Percentiles rank a stretch among this genome's conserved stretches.
phyloP scores from a whole-genome alignment of 495 filamentous ascomycete genomes.

The Sordaria brevicollis region DNA sequence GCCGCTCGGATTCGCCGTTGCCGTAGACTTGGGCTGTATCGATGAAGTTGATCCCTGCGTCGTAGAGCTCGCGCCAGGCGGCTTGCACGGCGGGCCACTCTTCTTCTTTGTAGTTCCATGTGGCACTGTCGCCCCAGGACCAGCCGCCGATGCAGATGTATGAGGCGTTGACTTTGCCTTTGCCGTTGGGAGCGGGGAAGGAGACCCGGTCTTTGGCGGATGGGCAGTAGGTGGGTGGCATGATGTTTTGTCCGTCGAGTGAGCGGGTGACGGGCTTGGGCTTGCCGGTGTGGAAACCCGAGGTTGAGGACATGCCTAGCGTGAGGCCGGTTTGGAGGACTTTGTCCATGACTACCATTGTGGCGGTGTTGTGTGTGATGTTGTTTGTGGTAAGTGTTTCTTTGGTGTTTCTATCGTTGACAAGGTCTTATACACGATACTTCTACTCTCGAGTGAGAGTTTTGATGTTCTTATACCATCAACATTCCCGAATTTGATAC shows the following conservation, averaged over 20 bases:
- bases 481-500: neutral
- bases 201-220: slow-evolving; percentile 1
- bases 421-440: neutral
- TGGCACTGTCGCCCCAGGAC: slow-evolving; percentile 35
- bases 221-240: neutral
- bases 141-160: slow-evolving; percentile 29
- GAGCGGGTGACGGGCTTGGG: slow-evolving; percentile 14
- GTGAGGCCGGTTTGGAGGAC: slow-evolving; percentile 28
- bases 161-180: slow-evolving; percentile 15
- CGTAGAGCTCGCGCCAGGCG: slow-evolving; percentile 24
- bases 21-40: slow-evolving; percentile 33
- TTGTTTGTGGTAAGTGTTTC: neutral
- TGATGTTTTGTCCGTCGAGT: slow-evolving; percentile 2
- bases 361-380: neutral
- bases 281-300: slow-evolving; percentile 22
- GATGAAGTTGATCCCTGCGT: slow-evolving; percentile 27
- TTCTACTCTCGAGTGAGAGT: neutral
- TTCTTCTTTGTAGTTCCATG: slow-evolving; percentile 23
- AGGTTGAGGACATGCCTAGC: slow-evolving; percentile 26
- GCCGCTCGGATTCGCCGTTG: slow-evolving; percentile 27
- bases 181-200: slow-evolving; percentile 5
- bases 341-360: slow-evolving; percentile 1
- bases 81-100: slow-evolving; percentile 24
- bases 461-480: neutral
- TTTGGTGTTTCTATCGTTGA: neutral